Base-by-base conservation (phyloP, 75 land plant genomes). In the Picea sitchensis region DNA sequence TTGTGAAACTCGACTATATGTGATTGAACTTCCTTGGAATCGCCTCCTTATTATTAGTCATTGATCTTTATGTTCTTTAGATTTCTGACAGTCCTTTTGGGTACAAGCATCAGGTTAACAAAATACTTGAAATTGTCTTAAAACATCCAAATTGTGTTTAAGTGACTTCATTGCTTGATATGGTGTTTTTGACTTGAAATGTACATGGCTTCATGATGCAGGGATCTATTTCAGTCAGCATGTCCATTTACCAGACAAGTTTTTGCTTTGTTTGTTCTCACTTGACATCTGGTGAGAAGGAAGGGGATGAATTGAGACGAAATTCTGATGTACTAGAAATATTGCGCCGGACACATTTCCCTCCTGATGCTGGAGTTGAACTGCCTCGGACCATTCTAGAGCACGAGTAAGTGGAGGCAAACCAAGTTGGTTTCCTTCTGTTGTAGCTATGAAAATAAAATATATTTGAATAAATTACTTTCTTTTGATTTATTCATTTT, bases 191-290 rank as follows among this genome's bases (percentile, higher is more conserved):
- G 8, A 18, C 12, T 38, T 71, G 54, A 71, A 71, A 0, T 18
- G 18, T 20, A 17, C 12, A 8, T 71, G 73, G 54, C 32, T 51
- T 57, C n/a, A 36, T 77, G 26, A 63, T 86, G 41, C 96, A 94
- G 96, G 96, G 96, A 38, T 90, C 96, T 36, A 47, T 94, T 60
- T 90, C 96, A 31, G 88, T 94, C 69, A 92, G 96, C 89, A 85
- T 94, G 91, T 87, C 89, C 8, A 85, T 94, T 32, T 86, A 90
- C 71, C 92, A 92, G 82, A 94, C 96, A 57, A 83, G 84, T 88
- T 92, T 79, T 86, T 84, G 96, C 82, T 94, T 94, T 75, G 77
- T 94, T 31, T 92, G 96, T 65, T 81, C 85, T 51, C 96, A 94
- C 77, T 91, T 94, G 54, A 84, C 91, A 73, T 80, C 96, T 26